Evolutionary conservation across 768 basidiomycete species (phyloP), one percentile per base, ranked within the genome.

Genomic region (Glaciozyma antarctica): DNA sequence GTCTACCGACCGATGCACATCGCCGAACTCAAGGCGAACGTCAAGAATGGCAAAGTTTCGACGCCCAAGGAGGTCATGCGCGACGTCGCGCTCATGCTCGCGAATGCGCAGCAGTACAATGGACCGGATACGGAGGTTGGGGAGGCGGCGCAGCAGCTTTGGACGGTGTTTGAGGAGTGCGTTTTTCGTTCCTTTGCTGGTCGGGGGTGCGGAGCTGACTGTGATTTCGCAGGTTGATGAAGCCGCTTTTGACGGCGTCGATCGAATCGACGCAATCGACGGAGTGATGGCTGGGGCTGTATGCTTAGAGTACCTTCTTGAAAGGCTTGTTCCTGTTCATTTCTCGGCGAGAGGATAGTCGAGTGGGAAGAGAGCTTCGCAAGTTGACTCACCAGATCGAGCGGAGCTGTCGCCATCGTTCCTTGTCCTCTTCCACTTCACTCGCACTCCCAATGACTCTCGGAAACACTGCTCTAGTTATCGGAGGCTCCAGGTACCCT

Each of bases 401-500:
- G n/a, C n/a, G n/a, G n/a, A n/a, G n/a, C n/a, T n/a, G n/a, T n/a
- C n/a, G n/a, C 38, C 38, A 6, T 12, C 38, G 5, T 2, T 41
- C 10, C 38, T 10, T 41, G 2, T 10, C 2, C 38, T 41, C 38
- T 41, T 41, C 12, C 13, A 5, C 34, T 13, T 41, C 38, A 7
- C 38, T 15, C 38, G 7, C 12, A 5, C 12, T 15, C 5, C 12
- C 38, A 13, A 41, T 41, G 38, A 12, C 38, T 41, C 5, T 41
- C 38, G 38, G 38, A 41, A 41, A 28, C 24, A 16, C 54, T 30
- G 66, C 73, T 2, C 77, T 81, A 55, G 75, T 81, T 63, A 73
- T 81, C 60, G 81, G 81, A n/a, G 81, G 79, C 38, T 41, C 38
- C 38, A 41, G 38, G 38, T 6, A 41, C 38, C 13, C 38, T 41